Evolutionary conservation across 1,284 basidiomycete genomes (phyloP), one percentile per base, ranked within the genome.

Genomic region (Cutaneotrichosporon daszewskae): DNA sequence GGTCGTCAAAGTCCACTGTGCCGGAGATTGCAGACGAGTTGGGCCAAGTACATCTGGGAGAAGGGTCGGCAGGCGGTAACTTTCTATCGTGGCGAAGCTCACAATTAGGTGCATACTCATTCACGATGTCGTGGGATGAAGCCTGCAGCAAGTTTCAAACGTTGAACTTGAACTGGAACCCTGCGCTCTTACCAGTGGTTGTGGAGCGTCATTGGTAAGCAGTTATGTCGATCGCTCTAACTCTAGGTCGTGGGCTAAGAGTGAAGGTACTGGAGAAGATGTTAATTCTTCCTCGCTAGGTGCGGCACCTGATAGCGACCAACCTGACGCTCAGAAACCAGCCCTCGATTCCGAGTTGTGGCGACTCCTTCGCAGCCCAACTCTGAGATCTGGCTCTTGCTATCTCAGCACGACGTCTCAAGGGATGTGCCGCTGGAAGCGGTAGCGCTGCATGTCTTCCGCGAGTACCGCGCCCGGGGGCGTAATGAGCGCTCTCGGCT

Each of bases 131-230:
- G 0, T 95, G 90, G 89, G 79, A 84, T 22, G 77, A 82, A 23
- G 76, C 85, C 5, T 79, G 88, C 45, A 73, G 77, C 13, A 69
- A 79, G 0, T 95, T 96, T 54, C 83, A 90, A 40, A 81, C 86
- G 1, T 69, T 95, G 29, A 89, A 90, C 64, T 66, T 88, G 28
- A 96, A 85, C 61, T 96, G 92, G 92, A 77, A 91, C 62, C 87
- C 90, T 0, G 55, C 48, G 0, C 72, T 80, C 7, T 85, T 87
- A 64, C 61, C 73, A 1, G 68, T 77, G 29, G 59, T 59, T 1
- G 57, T 79, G 11, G 71, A 61, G 3, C 79, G 85, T 45, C 87
- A 94, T 51, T 83, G 83, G 87, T 84, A 49, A 44, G 76, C 64
- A 28, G 32, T 29, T 14, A 11, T 0, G 16, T 18, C 1, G 9